Evolutionary conservation across 306 rosid genomes (phyloP).

Genomic region (Pachyrhizus erosus): DNA sequence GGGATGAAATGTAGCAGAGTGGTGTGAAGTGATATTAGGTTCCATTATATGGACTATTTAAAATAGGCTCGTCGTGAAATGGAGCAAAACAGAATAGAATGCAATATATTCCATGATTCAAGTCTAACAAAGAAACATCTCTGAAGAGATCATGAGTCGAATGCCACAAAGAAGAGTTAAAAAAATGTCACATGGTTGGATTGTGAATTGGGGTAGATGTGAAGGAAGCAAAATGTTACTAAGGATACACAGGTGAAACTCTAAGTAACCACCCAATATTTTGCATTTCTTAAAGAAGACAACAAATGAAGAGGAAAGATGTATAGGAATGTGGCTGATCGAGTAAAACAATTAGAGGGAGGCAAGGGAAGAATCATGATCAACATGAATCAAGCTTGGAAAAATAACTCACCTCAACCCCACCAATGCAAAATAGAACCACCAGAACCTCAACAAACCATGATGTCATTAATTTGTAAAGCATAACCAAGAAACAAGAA

Average conservation of each 20-base stretch:
- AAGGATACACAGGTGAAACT: background rate
- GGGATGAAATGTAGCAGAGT: background rate
- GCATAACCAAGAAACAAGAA: conserved; percentile 87
- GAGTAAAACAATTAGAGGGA: conserved; percentile 3
- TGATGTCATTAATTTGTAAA: conserved; percentile 86
- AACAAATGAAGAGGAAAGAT: background rate
- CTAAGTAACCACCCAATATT: conserved; percentile 5
- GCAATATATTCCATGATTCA: background rate
- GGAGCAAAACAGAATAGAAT: background rate
- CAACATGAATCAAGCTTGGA: conserved; percentile 26
- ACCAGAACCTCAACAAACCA: conserved; percentile 90
- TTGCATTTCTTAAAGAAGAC: conserved; percentile 14
- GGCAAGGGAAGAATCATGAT: background rate
- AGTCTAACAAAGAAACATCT: background rate
- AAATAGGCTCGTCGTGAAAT: too few species aligned
- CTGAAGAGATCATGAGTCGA: background rate
- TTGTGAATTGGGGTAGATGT: background rate
- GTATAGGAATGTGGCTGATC: conserved; percentile 12
- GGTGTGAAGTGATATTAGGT: too few species aligned
- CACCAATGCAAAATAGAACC: conserved; percentile 91
- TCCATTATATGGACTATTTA: too few species aligned
- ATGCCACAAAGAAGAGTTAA: background rate
- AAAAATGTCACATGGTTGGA: background rate
- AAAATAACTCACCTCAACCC: conserved; percentile 76
- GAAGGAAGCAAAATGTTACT: background rate